Percentiles rank a stretch among this genome's conserved stretches.
Conservation (phyloP, 2,329 filamentous ascomycete genomes). For the Trichoderma lentiforme region DNA sequence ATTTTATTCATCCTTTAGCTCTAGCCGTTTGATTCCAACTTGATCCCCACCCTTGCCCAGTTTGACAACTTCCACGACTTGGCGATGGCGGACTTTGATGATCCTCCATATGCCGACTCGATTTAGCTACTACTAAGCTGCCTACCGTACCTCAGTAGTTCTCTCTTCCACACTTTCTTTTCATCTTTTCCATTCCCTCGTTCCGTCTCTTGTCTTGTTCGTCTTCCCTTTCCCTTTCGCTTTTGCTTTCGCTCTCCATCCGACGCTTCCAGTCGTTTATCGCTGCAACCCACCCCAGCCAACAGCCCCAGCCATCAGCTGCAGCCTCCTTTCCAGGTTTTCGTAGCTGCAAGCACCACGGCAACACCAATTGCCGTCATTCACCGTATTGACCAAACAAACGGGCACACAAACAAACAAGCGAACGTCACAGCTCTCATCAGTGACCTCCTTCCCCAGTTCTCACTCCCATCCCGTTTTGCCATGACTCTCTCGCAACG, state of each 20-base stretch:
- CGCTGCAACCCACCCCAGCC: neutral
- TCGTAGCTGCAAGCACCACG: neutral
- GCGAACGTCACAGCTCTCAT: neutral
- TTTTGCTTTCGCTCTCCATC: neutral
- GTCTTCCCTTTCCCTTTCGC: neutral
- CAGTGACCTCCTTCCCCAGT: neutral
- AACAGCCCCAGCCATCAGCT: neutral
- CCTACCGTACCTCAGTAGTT: neutral
- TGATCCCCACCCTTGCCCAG: neutral
- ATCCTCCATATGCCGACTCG: neutral
- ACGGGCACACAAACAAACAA: neutral
- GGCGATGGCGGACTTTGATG: neutral
- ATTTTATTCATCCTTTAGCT: neutral
- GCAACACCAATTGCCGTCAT: neutral
- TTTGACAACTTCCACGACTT: neutral
- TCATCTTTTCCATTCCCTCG: neutral
- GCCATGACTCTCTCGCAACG: conserved; percentile 27
- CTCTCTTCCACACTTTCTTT: neutral
- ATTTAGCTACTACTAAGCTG: neutral
- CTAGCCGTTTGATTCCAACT: neutral
- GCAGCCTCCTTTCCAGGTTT: neutral
- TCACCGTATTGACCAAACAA: neutral
- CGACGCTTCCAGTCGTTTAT: neutral
- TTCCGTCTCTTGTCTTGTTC: neutral
- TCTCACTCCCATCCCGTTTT: neutral